Conservation (phyloP, 148 eudicot species). For the Polygonum aviculare region DNA sequence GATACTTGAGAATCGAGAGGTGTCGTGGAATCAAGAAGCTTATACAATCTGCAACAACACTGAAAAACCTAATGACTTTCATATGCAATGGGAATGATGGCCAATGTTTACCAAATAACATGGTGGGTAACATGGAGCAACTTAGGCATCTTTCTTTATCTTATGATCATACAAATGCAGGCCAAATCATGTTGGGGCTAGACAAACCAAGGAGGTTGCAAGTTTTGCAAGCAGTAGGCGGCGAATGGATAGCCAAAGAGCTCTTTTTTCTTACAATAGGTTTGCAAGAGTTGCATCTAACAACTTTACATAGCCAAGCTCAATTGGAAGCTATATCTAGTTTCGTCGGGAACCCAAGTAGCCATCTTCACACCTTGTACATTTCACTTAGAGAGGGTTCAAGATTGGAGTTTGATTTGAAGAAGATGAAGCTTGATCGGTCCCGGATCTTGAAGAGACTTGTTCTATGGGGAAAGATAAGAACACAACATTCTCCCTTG, state of each 20-base stretch:
- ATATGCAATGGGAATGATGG: background rate
- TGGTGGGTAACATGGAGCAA: constrained; percentile 3
- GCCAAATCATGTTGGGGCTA: background rate
- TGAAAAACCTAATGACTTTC: background rate
- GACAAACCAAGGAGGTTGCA: background rate
- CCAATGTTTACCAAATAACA: constrained; percentile 2
- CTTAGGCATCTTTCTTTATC: background rate
- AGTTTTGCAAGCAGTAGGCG: background rate
- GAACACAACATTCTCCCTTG: background rate
- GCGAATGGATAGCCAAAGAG: constrained; percentile 2
- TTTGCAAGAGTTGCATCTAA: background rate
- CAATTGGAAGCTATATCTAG: background rate
- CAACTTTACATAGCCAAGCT: background rate
- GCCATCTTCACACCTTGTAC: background rate
- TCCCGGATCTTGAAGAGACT: background rate
- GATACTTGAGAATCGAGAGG: constrained; percentile 6
- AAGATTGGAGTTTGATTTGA: background rate
- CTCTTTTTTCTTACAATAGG: background rate
- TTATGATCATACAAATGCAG: background rate
- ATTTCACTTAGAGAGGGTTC: background rate
- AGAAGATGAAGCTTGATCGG: background rate
- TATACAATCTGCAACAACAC: background rate
- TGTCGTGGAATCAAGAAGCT: background rate
- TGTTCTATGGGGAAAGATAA: constrained; percentile 2
- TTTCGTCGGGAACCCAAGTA: background rate